These are phyloP conservation scores for Trichoderma erinaceum DNA, from an alignment of 495 filamentous ascomycete genomes.

Conservation along the genomic window DNA sequence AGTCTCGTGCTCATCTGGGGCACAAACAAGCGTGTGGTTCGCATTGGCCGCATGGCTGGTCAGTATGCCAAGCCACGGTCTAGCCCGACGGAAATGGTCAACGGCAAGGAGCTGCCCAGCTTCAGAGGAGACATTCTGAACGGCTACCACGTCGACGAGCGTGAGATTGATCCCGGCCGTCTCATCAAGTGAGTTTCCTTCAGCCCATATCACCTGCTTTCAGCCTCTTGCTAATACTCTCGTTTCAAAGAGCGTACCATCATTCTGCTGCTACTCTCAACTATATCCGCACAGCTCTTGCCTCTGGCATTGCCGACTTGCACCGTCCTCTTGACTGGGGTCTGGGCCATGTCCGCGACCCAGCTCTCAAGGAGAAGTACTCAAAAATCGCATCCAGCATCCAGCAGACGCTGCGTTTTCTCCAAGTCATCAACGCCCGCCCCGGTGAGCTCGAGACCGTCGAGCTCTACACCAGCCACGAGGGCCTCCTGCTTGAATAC, in stretches of 20 bases:
- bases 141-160: constrained; percentile 64
- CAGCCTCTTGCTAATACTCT: neutral
- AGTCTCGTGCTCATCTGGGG: constrained; percentile 87
- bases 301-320: constrained; percentile 87
- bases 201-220: neutral
- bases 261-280: constrained; percentile 92
- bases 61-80: constrained; percentile 96
- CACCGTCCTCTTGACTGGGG: constrained; percentile 93
- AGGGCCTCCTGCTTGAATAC: constrained; percentile 91
- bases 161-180: constrained; percentile 72
- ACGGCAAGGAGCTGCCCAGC: constrained; percentile 75
- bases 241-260: constrained; percentile 66
- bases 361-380: constrained; percentile 77
- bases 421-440: constrained; percentile 91
- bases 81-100: constrained; percentile 73
- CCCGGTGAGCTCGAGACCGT: constrained; percentile 83
- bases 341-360: constrained; percentile 84
- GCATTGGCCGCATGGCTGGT: constrained; percentile 92
- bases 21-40: constrained; percentile 83
- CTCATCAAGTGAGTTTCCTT: constrained; percentile 55
- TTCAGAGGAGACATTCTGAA: constrained; percentile 96
- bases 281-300: constrained; percentile 75
- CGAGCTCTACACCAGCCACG: constrained; percentile 91
- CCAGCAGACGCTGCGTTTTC: constrained; percentile 86
- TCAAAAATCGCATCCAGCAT: constrained; percentile 75